A percentile compares a stretch with the other conserved stretches of the same genome.
phyloP scores from a whole-genome alignment of 2,329 filamentous ascomycete genomes.

The Acrocalymma vagum region DNA sequence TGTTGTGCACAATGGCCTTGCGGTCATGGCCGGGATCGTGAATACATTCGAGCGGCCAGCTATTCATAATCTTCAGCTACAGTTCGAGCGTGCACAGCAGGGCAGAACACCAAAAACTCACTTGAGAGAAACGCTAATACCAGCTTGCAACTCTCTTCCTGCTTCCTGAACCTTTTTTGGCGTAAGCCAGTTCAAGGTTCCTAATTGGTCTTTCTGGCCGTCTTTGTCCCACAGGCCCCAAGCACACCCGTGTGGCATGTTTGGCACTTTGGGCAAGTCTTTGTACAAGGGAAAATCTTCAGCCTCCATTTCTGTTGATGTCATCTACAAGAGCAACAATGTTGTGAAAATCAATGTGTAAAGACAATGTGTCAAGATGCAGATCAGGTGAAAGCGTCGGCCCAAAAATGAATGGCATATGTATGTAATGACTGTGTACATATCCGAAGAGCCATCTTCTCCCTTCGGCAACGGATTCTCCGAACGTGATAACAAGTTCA shows the following conservation, averaged over 20 bases:
- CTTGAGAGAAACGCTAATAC: conserved; percentile 50
- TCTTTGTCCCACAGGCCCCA: conserved; percentile 60
- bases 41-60: conserved; percentile 22
- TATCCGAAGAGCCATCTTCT: too few relatives aligned
- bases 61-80: conserved; percentile 1
- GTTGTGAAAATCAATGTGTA: too few relatives aligned
- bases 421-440: too few relatives aligned
- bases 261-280: conserved; percentile 15
- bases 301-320: too few relatives aligned
- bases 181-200: conserved; percentile 61
- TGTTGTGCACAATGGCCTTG: conserved; percentile 35
- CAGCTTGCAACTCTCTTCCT: conserved; percentile 49
- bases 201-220: conserved; percentile 58
- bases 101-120: conserved; percentile 16
- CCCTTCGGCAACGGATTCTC: too few relatives aligned
- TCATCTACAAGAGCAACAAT: too few relatives aligned
- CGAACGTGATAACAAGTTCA: too few relatives aligned
- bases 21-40: conserved; percentile 32
- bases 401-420: too few relatives aligned
- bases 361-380: too few relatives aligned
- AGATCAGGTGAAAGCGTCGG: too few relatives aligned
- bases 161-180: conserved; percentile 46
- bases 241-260: conserved; percentile 38
- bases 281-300: too few relatives aligned
- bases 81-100: not conserved